These are phyloP conservation scores for Wickerhamomyces tratensis DNA, from an alignment of 805 yeast species.

Conservation along the genomic window DNA sequence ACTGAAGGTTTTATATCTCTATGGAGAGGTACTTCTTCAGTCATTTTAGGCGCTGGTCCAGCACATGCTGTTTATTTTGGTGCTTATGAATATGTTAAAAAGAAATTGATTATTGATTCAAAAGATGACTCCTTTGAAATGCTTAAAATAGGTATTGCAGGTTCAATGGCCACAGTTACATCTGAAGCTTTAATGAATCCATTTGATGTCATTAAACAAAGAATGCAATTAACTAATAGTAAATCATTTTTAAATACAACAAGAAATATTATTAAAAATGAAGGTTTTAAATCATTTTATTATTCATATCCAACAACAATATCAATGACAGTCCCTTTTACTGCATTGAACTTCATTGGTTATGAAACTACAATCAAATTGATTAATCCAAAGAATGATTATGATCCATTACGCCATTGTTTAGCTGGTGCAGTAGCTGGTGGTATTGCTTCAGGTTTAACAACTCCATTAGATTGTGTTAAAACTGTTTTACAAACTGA, in stretches of 20 bases:
- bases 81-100: conserved; percentile 73
- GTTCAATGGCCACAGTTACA: conserved; percentile 86
- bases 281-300: conserved; percentile 76
- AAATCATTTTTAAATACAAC: conserved; percentile 26
- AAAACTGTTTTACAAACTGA: conserved; percentile 77
- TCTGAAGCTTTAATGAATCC: conserved; percentile 97
- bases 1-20: conserved; percentile 82
- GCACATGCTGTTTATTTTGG: conserved; percentile 96
- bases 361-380: conserved; percentile 77
- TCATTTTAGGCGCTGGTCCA: conserved; percentile 96
- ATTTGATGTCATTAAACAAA: conserved; percentile 88
- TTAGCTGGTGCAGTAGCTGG: conserved; percentile 92
- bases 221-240: conserved; percentile 59
- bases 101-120: conserved; percentile 23
- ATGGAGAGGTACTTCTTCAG: conserved; percentile 92
- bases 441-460: conserved; percentile 87
- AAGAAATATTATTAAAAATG: conserved; percentile 40
- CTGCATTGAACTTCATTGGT: conserved; percentile 87
- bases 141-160: conserved; percentile 75
- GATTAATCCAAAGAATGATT: conserved; percentile 66
- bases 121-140: conserved; percentile 48
- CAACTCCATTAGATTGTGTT: conserved; percentile 90
- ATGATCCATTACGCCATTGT: conserved; percentile 89
- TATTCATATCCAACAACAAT: conserved; percentile 92
- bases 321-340: conserved; percentile 87